Percentiles rank a stretch among this genome's conserved stretches.
Conservation (phyloP, 2,329 filamentous ascomycete species). For the Aquanectria penicillioides region DNA sequence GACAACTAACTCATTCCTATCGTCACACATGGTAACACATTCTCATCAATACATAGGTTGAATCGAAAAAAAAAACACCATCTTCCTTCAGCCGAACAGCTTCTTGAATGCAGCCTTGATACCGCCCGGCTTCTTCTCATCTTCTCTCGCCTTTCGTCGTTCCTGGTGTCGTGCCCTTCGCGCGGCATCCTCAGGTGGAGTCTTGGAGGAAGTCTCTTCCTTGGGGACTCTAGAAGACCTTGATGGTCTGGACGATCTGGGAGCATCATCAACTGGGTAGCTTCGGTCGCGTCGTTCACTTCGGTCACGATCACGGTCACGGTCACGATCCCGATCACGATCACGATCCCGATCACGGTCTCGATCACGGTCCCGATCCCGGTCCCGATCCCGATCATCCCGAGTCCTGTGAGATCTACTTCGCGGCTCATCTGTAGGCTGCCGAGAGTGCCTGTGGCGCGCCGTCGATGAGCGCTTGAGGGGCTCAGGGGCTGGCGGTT, state of each 20-base stretch:
- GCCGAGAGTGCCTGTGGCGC: constrained; percentile 29
- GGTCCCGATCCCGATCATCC: constrained; percentile 19
- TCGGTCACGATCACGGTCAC: not conserved
- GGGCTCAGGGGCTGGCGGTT: constrained; percentile 38
- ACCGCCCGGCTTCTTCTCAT: constrained; percentile 44
- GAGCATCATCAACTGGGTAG: constrained; percentile 12
- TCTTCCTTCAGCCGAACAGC: constrained; percentile 38
- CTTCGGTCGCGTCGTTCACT: constrained; percentile 6
- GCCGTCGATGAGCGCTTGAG: constrained; percentile 43
- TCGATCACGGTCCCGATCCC: not conserved
- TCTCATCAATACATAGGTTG: constrained; percentile 36
- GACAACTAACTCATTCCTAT: constrained; percentile 29
- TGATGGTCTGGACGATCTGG: constrained; percentile 18
- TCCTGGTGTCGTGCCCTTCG: constrained; percentile 47
- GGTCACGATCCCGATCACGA: not conserved
- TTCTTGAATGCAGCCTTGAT: constrained; percentile 46
- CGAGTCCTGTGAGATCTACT: constrained; percentile 34
- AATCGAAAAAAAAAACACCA: constrained; percentile 23
- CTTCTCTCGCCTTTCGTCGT: constrained; percentile 45
- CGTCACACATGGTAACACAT: constrained; percentile 37
- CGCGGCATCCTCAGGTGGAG: constrained; percentile 45
- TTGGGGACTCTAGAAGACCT: constrained; percentile 35
- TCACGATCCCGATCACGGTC: not conserved
- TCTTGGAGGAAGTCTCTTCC: constrained; percentile 33
- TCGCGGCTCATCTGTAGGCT: constrained; percentile 35